These are phyloP conservation scores for Passalora sequoiae DNA, from an alignment of 2,329 filamentous ascomycete genomes.

Conservation along the genomic window DNA sequence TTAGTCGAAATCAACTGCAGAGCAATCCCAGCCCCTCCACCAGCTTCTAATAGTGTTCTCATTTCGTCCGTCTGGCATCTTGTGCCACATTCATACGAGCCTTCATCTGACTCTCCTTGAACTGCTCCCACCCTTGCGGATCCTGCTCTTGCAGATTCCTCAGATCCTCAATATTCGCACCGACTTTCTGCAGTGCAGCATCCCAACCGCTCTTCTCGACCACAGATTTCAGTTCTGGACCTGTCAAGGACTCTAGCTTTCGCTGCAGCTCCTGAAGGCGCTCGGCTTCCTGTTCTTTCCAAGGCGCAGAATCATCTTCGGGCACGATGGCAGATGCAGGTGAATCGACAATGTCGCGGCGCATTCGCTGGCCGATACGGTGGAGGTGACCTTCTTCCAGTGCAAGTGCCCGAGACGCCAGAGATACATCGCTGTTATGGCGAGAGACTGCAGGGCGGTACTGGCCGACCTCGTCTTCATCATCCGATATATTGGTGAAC, in stretches of 20 bases:
- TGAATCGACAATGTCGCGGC: slow-evolving; percentile 56
- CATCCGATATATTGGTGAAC: slow-evolving; percentile 29
- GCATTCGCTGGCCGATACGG: slow-evolving; percentile 61
- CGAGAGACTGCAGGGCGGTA: slow-evolving; percentile 46
- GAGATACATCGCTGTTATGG: slow-evolving; percentile 61
- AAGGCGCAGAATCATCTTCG: slow-evolving; percentile 29
- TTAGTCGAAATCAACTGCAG: too few species aligned
- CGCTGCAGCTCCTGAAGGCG: slow-evolving; percentile 37
- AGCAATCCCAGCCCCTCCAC: too few species aligned
- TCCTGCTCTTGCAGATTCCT: slow-evolving; percentile 50
- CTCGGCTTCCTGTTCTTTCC: slow-evolving; percentile 32
- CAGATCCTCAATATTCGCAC: slow-evolving; percentile 63
- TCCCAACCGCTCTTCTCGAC: slow-evolving; percentile 56
- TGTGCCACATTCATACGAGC: slow-evolving; percentile 30
- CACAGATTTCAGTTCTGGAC: slow-evolving; percentile 59
- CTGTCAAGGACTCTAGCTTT: slow-evolving; percentile 48
- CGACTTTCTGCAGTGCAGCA: slow-evolving; percentile 57
- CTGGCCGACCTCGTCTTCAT: slow-evolving; percentile 32
- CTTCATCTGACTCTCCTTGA: slow-evolving; percentile 34
- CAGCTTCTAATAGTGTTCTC: too few species aligned
- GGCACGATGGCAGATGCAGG: slow-evolving; percentile 24
- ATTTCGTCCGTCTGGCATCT: slow-evolving; percentile 8
- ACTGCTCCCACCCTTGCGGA: slow-evolving; percentile 33
- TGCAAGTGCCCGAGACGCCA: slow-evolving; percentile 59
- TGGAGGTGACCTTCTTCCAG: slow-evolving; percentile 67